Evolutionary conservation across 2,329 filamentous ascomycete genomes (phyloP).

Genomic region (Colletotrichum scovillei): DNA sequence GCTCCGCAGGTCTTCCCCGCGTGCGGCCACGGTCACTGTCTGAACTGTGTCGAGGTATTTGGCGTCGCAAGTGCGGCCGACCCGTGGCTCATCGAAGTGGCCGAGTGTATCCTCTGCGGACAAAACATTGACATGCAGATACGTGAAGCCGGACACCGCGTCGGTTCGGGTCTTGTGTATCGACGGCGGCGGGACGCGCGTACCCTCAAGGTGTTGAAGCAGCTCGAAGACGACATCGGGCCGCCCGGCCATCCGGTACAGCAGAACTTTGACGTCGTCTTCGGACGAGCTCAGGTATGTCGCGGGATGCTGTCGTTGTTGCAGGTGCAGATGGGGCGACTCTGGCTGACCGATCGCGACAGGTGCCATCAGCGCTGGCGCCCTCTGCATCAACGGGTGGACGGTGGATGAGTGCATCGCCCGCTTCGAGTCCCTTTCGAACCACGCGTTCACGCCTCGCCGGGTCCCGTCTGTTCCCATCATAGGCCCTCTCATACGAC

Average conservation of each 20-base stretch:
- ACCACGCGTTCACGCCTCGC: conserved; percentile 3
- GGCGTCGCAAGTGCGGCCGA: background rate
- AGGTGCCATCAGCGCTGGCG: background rate
- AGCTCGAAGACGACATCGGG: conserved; percentile 40
- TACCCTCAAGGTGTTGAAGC: conserved; percentile 43
- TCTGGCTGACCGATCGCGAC: background rate
- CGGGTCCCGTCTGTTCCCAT: background rate
- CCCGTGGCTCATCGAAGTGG: background rate
- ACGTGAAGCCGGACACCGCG: conserved; percentile 5
- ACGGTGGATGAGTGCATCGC: conserved; percentile 15
- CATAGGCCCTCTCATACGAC: background rate
- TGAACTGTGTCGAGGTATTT: conserved; percentile 10
- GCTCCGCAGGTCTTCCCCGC: background rate
- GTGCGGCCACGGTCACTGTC: conserved; percentile 3
- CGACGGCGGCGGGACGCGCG: conserved; percentile 44
- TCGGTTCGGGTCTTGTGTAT: background rate
- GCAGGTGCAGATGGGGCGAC: background rate
- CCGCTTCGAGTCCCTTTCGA: conserved; percentile 8
- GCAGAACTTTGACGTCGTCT: conserved; percentile 21
- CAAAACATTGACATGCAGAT: background rate
- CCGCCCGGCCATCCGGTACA: background rate
- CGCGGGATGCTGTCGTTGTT: background rate
- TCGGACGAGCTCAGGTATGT: conserved; percentile 11
- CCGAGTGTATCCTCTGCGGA: conserved; percentile 4
- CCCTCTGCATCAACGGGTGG: conserved; percentile 14